phyloP scores from a whole-genome alignment of 2,329 filamentous ascomycete species.

The Arthrobotrys iridis region DNA sequence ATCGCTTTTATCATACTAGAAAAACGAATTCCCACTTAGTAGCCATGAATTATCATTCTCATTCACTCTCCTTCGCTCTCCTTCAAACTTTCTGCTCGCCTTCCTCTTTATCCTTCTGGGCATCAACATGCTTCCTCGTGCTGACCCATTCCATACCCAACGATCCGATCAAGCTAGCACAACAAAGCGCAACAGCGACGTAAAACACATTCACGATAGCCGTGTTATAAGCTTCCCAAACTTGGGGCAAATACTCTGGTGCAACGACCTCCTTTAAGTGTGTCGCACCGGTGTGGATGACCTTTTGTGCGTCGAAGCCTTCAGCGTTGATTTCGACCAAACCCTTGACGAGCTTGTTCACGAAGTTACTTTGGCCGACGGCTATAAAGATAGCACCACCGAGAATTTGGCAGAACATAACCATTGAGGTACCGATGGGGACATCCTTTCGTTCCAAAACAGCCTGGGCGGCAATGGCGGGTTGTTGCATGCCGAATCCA shows the following conservation, averaged over 20 bases:
- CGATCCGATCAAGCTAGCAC: slow-evolving; percentile 68
- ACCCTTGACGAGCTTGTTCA: slow-evolving; percentile 63
- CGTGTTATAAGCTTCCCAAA: slow-evolving; percentile 73
- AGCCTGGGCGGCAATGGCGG: slow-evolving; percentile 69
- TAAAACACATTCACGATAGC: slow-evolving; percentile 71
- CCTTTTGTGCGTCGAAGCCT: slow-evolving; percentile 60
- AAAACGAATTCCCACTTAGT: background rate
- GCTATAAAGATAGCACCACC: slow-evolving; percentile 70
- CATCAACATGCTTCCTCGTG: slow-evolving; percentile 68
- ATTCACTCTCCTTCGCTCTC: background rate
- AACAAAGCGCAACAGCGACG: slow-evolving; percentile 68
- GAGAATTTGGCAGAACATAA: slow-evolving; percentile 70
- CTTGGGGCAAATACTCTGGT: slow-evolving; percentile 65
- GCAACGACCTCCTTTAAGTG: slow-evolving; percentile 69
- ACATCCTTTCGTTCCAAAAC: slow-evolving; percentile 67
- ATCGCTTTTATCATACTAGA: background rate
- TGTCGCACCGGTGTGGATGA: slow-evolving; percentile 69
- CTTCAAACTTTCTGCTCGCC: slow-evolving; percentile 29
- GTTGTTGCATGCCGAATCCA: slow-evolving; percentile 70
- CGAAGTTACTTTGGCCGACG: slow-evolving; percentile 68
- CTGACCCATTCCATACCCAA: slow-evolving; percentile 72
- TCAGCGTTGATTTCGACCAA: slow-evolving; percentile 33
- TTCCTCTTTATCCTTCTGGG: slow-evolving; percentile 24
- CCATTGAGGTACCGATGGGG: slow-evolving; percentile 68
- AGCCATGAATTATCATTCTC: background rate